phyloP scores from a whole-genome alignment of 257 asterid species.

The Solanum habrochaites region DNA sequence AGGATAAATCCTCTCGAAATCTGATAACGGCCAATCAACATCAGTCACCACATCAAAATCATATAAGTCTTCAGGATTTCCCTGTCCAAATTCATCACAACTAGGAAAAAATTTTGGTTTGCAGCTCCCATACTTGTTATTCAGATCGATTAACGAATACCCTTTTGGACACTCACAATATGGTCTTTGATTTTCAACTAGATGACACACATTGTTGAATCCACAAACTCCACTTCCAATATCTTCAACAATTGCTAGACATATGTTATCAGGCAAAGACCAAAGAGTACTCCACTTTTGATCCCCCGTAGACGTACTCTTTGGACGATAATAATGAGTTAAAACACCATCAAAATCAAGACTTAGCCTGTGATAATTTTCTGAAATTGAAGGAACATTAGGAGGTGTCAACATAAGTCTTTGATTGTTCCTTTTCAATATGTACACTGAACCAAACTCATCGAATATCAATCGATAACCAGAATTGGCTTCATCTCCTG shows the following conservation, averaged over 20 bases:
- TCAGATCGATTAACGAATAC: constrained; percentile 23
- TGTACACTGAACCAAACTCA: constrained; percentile 9
- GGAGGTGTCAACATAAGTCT: background rate
- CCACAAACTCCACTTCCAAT: constrained; percentile 61
- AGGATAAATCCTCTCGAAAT: no score
- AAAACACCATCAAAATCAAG: constrained; percentile 46
- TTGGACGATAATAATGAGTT: constrained; percentile 26
- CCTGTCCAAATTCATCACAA: constrained; percentile 13
- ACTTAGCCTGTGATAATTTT: constrained; percentile 25
- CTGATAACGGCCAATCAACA: constrained; percentile 26
- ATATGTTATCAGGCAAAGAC: constrained; percentile 29
- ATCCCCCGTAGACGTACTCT: background rate
- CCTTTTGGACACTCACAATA: constrained; percentile 38
- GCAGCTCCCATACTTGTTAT: constrained; percentile 28
- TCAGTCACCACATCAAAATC: constrained; percentile 8
- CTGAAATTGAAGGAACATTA: constrained; percentile 8
- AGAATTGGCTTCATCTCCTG: constrained; percentile 9
- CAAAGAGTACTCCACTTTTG: constrained; percentile 16
- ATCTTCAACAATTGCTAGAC: background rate
- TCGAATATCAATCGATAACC: constrained; percentile 23
- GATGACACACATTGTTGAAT: constrained; percentile 32
- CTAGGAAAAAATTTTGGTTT: constrained; percentile 16
- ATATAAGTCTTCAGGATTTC: background rate
- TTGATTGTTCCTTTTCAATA: constrained; percentile 13
- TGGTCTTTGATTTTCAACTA: constrained; percentile 15